Evolutionary conservation across 2,329 filamentous ascomycete species (phyloP), one percentile per base, ranked within the genome.

Genomic region (Ploettnerulaceae sp.): DNA sequence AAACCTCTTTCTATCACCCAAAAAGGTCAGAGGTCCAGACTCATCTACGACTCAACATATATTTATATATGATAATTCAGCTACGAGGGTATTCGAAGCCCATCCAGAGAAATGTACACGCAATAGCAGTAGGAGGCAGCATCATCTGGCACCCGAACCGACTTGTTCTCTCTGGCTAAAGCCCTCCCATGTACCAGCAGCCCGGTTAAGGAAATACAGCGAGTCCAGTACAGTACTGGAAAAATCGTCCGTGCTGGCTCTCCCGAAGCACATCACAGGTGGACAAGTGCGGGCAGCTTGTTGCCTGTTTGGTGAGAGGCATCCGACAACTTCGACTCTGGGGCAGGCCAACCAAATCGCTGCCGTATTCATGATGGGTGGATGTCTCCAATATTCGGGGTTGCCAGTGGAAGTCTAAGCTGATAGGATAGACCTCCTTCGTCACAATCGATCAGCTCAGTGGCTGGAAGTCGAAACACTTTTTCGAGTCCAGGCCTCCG

Each of bases 331-430:
- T n/a, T n/a, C n/a, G n/a, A 7, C 14, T 21, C 32, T 45, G 25
- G 29, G 44, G 28, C 44, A n/a, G n/a, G 44, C 36, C 36, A 46
- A 46, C 44, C 35, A 35, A 29, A 40, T n/a, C n/a, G 28, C 22
- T 21, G 21, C 36, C 44, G 21, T 7, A 18, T n/a, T 12, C 17
- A 38, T 11, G 26, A 38, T 17, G n/a, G 22, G 40, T 24, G 22
- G 41, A 37, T 22, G 25, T 14, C 22, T 20, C 41, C 41, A 29
- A 36, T 24, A 15, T 36, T 37, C 17, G 33, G 11, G 9, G 41
- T n/a, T 35, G 32, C 33, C 15, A 44, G 25, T 35, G 33, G 35
- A 46, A 21, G 26, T 18, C 14, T 21, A 3, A 41, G 21, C 32
- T 24, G 39, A 35, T 20, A 18, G 15, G 18, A 40, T 8, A 12